Base-by-base conservation (phyloP, 805 yeast genomes). In the Zygoascus tannicola region DNA sequence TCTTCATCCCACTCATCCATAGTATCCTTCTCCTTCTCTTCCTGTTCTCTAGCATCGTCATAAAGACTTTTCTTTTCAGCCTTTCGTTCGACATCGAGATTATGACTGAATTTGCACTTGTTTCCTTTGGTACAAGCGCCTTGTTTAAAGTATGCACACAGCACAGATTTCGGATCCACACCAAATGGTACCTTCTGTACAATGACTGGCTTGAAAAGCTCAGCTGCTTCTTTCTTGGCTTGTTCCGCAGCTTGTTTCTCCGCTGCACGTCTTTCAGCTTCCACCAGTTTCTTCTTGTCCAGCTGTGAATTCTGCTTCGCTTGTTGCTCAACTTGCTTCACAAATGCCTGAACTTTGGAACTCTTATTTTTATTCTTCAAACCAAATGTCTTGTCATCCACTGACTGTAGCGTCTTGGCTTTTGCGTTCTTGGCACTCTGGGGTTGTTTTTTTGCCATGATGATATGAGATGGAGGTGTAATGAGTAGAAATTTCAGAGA, bases 1-100 rank as follows among this genome's bases (percentile, higher is more conserved):
- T 81, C 97, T 66, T 90, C 97, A 66, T 92, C 97, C 97, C 97
- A 90, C 38, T 72, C 73, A 56, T 87, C 97, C 96, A 90, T 87
- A 4, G 92, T 85, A 64, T 92, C 97, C 18, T 70, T 71, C 52
- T 79, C 81, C 60, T 83, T 81, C 50, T 67, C 67, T 50, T 67
- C 67, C 26, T 56, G 60, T 39, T 65, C 68, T 63, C 96, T 78
- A 32, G 80, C 86, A 67, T 92, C 98, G 8, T 92, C 79, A 67
- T 92, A 92, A 56, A 90, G 73, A 67, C 92, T 97, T 65, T 74
- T 87, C 79, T 92, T 92, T 40, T 75, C 85, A 28, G 82, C 85
- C 64, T 83, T 88, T 63, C 96, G 78, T 32, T 88, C 97, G 21
- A 85, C 75, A 48, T 76, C 73, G 59, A 85, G 64, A 62, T 92